Percentiles rank a stretch among this genome's conserved stretches.
These are phyloP conservation scores for Phialemoniopsis sp. DNA, from an alignment of 2,329 filamentous ascomycete species.

Conservation along the genomic window DNA sequence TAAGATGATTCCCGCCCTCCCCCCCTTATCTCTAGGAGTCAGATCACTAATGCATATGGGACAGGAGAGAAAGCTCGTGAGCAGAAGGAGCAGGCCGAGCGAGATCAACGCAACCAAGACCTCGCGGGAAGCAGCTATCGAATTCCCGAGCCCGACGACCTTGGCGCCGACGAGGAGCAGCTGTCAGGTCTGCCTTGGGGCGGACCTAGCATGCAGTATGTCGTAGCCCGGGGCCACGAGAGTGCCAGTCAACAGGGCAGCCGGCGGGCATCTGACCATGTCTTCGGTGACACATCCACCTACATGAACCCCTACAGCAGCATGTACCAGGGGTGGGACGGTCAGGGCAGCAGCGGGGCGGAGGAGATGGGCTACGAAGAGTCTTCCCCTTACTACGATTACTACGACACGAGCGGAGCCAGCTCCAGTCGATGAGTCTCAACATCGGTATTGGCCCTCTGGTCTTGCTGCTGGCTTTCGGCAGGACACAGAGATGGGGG, in stretches of 20 bases:
- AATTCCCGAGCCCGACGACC: conserved; percentile 53
- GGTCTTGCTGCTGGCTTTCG: too few species aligned
- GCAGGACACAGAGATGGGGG: too few species aligned
- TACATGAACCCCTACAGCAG: conserved; percentile 19
- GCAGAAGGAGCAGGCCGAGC: conserved; percentile 60
- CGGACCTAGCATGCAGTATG: conserved; percentile 56
- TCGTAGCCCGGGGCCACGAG: conserved; percentile 47
- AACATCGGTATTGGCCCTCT: too few species aligned
- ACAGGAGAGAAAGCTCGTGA: conserved; percentile 68
- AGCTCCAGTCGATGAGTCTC: not conserved
- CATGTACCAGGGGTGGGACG: conserved; percentile 18
- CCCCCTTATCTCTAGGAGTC: not conserved
- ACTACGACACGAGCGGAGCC: conserved; percentile 8
- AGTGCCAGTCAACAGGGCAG: conserved; percentile 38
- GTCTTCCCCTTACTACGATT: conserved; percentile 11
- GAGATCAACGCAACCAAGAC: conserved; percentile 59
- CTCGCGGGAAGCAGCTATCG: conserved; percentile 62
- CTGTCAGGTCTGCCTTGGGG: conserved; percentile 71
- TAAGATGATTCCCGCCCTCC: conserved; percentile 33
- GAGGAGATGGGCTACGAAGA: conserved; percentile 27
- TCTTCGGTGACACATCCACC: conserved; percentile 24
- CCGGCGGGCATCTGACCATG: conserved; percentile 25
- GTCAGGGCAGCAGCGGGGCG: conserved; percentile 18
- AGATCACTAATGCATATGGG: not conserved
- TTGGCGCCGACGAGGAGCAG: conserved; percentile 43